Percentiles rank a stretch among this genome's conserved stretches.
Evolutionary conservation across 495 filamentous ascomycete genomes (phyloP).

Genomic region (Podospora pseudoanserina): DNA sequence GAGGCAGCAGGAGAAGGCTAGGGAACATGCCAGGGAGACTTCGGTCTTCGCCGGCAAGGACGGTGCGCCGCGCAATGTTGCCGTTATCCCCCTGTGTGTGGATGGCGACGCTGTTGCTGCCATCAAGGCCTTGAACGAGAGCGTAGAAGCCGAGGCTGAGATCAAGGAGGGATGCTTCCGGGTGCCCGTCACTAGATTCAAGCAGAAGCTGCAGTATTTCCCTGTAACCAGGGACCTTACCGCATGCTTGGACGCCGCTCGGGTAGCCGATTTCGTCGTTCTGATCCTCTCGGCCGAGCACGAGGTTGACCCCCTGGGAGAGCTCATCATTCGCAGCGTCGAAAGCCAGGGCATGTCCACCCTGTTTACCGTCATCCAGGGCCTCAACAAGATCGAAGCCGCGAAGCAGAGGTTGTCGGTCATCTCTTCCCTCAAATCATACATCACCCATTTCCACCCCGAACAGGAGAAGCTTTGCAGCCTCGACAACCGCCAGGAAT

Average conservation of each 20-base stretch:
- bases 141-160: conserved; percentile 74
- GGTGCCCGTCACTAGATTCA: conserved; percentile 80
- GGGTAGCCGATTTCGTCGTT: conserved; percentile 83
- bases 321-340: conserved; percentile 76
- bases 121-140: conserved; percentile 66
- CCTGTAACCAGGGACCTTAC: conserved; percentile 67
- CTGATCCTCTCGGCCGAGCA: conserved; percentile 74
- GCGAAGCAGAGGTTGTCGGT: conserved; percentile 73
- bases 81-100: conserved; percentile 76
- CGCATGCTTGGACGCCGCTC: conserved; percentile 76
- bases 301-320: conserved; percentile 78
- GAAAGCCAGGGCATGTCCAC: conserved; percentile 93
- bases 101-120: conserved; percentile 64
- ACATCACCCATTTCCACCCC: conserved; percentile 90
- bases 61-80: conserved; percentile 87
- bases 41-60: conserved; percentile 79
- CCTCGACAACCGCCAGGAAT: conserved; percentile 82
- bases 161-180: conserved; percentile 54
- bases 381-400: conserved; percentile 70
- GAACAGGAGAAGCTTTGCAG: conserved; percentile 81
- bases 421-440: conserved; percentile 76
- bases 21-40: conserved; percentile 67
- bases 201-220: conserved; percentile 85
- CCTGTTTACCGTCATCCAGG: conserved; percentile 73
- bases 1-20: conserved; percentile 72